A percentile compares a stretch with the other conserved stretches of the same genome.
These are phyloP conservation scores for Panellus pusillus DNA, from an alignment of 768 basidiomycete species.

Conservation along the genomic window DNA sequence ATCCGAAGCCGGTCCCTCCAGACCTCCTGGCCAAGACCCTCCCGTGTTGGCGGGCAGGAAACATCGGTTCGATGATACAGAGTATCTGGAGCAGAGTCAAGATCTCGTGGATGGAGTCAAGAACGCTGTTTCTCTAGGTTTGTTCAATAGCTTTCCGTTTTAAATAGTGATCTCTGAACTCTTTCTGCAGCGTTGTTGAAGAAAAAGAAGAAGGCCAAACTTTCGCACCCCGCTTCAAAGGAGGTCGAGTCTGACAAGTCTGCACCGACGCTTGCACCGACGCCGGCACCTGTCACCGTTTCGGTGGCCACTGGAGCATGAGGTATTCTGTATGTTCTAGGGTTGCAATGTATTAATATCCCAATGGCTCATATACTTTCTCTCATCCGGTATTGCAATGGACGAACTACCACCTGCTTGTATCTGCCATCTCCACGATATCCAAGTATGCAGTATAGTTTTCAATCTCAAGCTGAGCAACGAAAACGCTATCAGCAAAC, in stretches of 20 bases:
- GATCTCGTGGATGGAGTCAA: conserved; percentile 92
- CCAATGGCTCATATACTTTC: background rate
- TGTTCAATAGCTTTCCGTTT: conserved; percentile 22
- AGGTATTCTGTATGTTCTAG: background rate
- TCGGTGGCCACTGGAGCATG: conserved; percentile 7
- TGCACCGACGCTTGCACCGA: background rate
- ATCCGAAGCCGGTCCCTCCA: conserved; percentile 35
- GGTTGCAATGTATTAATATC: background rate
- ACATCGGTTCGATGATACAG: conserved; percentile 87
- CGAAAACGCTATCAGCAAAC: conserved; percentile 44
- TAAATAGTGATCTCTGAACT: conserved; percentile 16
- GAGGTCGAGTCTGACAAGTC: conserved; percentile 8
- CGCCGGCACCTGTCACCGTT: too few relatives aligned
- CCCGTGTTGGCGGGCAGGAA: conserved; percentile 70
- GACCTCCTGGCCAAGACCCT: conserved; percentile 33
- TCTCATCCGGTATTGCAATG: background rate
- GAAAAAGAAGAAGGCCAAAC: conserved; percentile 74
- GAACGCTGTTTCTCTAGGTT: conserved; percentile 85
- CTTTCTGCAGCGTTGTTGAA: conserved; percentile 59
- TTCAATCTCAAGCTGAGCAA: conserved; percentile 57
- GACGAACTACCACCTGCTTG: conserved; percentile 10
- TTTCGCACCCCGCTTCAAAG: conserved; percentile 27
- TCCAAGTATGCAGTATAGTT: conserved; percentile 61
- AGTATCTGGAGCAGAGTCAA: conserved; percentile 87
- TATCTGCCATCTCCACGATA: conserved; percentile 35